These are phyloP conservation scores for Tetracladium maxilliforme DNA, from an alignment of 2,329 filamentous ascomycete genomes.

Conservation along the genomic window DNA sequence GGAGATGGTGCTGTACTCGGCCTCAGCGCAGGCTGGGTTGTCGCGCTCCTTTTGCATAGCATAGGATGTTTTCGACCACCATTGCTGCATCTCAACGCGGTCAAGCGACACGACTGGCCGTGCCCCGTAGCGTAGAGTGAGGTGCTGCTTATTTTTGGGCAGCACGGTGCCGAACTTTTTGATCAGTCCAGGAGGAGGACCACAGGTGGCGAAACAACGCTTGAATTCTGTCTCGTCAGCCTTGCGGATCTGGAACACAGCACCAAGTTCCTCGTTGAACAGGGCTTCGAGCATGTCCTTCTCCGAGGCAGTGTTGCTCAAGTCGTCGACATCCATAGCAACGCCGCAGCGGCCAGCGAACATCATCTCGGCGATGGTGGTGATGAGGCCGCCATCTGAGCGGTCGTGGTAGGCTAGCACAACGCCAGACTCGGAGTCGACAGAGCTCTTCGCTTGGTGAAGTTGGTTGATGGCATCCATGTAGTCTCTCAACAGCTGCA, in stretches of 20 bases:
- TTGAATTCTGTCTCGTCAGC: constrained; percentile 74
- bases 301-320: constrained; percentile 46
- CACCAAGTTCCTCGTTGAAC: constrained; percentile 94
- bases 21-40: constrained; percentile 73
- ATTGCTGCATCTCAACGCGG: constrained; percentile 64
- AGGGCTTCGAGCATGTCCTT: constrained; percentile 55
- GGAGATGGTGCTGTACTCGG: constrained; percentile 61
- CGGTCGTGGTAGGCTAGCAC: constrained; percentile 92
- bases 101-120: constrained; percentile 54
- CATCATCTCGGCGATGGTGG: constrained; percentile 92
- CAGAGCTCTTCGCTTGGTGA: constrained; percentile 46
- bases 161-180: constrained; percentile 72
- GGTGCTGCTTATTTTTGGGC: constrained; percentile 52
- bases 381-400: constrained; percentile 84
- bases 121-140: constrained; percentile 60
- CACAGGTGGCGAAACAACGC: constrained; percentile 80
- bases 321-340: constrained; percentile 68
- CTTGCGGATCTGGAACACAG: constrained; percentile 87
- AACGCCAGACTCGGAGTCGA: constrained; percentile 47
- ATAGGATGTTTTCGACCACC: constrained; percentile 79
- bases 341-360: constrained; percentile 87
- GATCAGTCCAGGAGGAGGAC: constrained; percentile 68
- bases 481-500: constrained; percentile 72
- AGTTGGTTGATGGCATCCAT: constrained; percentile 69
- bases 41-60: constrained; percentile 85